Conservation (phyloP, 2,329 filamentous ascomycete species). For the Dactylonectria macrodidyma region DNA sequence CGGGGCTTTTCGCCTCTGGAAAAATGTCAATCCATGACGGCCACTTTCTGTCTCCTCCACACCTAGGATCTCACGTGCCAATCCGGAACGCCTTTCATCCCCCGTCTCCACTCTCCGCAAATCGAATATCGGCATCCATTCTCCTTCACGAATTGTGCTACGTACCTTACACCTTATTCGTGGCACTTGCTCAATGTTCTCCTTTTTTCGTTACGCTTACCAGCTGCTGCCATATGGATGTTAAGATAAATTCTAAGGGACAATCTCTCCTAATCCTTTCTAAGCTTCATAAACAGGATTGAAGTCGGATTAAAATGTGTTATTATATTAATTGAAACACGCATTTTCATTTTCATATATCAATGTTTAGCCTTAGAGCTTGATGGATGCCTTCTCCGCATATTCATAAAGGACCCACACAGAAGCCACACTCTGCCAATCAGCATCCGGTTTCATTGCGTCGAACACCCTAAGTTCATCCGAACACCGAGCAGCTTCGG, state of each 20-base stretch:
- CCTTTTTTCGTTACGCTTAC: too few species aligned
- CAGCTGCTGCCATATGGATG: too few species aligned
- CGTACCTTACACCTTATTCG: too few species aligned
- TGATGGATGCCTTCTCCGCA: constrained; percentile 6
- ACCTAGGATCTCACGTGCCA: constrained; percentile 42
- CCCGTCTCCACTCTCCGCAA: constrained; percentile 32
- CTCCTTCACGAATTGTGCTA: too few species aligned
- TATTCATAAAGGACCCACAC: neutral
- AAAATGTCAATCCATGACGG: constrained; percentile 44
- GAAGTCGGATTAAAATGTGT: too few species aligned
- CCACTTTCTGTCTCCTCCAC: constrained; percentile 13
- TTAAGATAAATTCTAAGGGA: too few species aligned
- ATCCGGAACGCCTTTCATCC: constrained; percentile 42
- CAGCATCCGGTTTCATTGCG: constrained; percentile 5
- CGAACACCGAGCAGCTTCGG: constrained; percentile 27
- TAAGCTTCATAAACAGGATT: too few species aligned
- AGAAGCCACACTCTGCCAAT: constrained; percentile 8
- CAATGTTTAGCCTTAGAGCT: too few species aligned
- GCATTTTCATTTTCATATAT: too few species aligned
- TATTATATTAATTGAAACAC: too few species aligned
- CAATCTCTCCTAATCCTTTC: too few species aligned
- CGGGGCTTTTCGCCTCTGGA: constrained; percentile 24
- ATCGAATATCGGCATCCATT: neutral
- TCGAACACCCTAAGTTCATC: constrained; percentile 19
- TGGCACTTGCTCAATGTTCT: too few species aligned